Base-by-base conservation (phyloP, 768 basidiomycete species). In the Termitomyces sp. region DNA sequence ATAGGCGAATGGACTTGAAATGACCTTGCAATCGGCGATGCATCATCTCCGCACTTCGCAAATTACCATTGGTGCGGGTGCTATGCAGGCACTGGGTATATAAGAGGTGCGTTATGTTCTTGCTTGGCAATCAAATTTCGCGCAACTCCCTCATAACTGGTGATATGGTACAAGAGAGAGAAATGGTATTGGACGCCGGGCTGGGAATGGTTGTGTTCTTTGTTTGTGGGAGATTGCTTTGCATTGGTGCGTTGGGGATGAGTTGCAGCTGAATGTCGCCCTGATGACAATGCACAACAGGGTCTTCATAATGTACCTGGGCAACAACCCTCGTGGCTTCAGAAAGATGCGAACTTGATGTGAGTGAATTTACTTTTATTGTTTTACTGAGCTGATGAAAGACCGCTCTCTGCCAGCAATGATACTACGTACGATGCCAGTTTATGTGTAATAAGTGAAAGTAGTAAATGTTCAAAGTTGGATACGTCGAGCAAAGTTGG, bases 171-270 rank as follows among this genome's bases (percentile, higher is more conserved):
- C 7, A 29, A 23, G 23, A 19, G 27, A 25, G 51, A 23, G 43
- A 49, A 21, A 55, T 55, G 47, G 49, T 54, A n/a, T 37, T 55
- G 19, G 38, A 25, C 34, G 19, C n/a, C 12, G 58, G 58, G 19
- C n/a, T 59, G 29, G 58, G 58, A 25, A 42, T 55, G 25, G 53
- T 59, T 2, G 58, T 59, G 21, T 59, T 59, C 27, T 59, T 59
- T 47, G 53, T 48, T 41, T 27, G 53, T 9, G 45, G 44, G 17
- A 16, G 44, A 10, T 45, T 25, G 19, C 9, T 41, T 38, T 27
- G 29, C 8, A 43, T 23, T 2, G 42, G 42, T 43, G 42, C 42
- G 42, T 12, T 7, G 12, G 40, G 41, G 21, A n/a, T n/a, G n/a
- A n/a, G n/a, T n/a, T 8, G 8, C 19, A 17, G 21, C 10, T 43